Evolutionary conservation across 345 rosid species (phyloP), one percentile per base, ranked within the genome.

Genomic region (Eucalyptus sp.): DNA sequence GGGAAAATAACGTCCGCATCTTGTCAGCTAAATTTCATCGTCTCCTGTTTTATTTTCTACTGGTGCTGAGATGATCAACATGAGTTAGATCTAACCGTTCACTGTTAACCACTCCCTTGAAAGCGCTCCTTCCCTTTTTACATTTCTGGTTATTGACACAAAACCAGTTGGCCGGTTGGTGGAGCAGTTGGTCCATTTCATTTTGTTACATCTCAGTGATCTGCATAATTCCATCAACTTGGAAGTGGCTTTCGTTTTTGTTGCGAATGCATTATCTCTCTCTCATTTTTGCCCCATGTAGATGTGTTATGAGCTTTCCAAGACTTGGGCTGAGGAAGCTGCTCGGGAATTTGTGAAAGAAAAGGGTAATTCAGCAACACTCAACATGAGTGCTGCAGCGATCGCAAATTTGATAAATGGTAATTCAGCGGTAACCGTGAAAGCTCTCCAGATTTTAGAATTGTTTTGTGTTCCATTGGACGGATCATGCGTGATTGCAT

Each of bases 231-330:
- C 33, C 33, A 29, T 62, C 66, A 83, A 46, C 25, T 44, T 15
- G 31, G 31, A 46, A 20, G 86, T 46, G 50, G 50, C 51, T 43
- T 83, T 49, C 20, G 16, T 85, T 85, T 85, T 8, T 9, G 37
- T 22, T 11, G n/a, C 13, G n/a, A 54, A 18, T 54, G 97, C 95
- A 88, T 88, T 96, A 95, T 92, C 98, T 99, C 46, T 88, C 91
- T 91, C 88, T 94, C 90, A 76, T 76, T 76, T 79, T 76, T 10
- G 29, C 62, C 62, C 29, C 62, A 88, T 88, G 87, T 90, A 94
- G 99, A 94, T 95, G 20, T 97, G 99, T 98, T 94, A 97, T 89
- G 95, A 94, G 87, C 94, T 97, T 46, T 96, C 99, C 8, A 96
- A 97, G 94, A 94, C 97, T 64, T 89, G 96, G 93, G 99, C 99